A percentile compares a stretch with the other conserved stretches of the same genome.
phyloP scores from a whole-genome alignment of 2,329 filamentous ascomycete genomes.

The Xylariales sp. region DNA sequence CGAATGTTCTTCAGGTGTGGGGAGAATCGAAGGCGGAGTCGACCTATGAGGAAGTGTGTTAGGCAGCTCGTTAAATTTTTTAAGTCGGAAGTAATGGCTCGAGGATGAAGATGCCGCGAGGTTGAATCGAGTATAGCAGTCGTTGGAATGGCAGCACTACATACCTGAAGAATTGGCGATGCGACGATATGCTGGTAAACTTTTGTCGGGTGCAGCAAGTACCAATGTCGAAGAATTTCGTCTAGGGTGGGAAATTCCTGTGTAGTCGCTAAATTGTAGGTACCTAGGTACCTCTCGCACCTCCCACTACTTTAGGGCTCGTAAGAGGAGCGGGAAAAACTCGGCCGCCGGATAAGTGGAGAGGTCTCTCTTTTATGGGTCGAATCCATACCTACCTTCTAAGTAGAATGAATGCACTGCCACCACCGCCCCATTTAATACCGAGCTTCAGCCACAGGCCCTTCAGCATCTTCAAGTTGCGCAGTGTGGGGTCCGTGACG shows the following conservation, averaged over 20 bases:
- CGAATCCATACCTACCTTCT: too few relatives aligned
- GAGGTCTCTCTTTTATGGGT: not conserved
- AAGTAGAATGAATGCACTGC: conserved; percentile 14
- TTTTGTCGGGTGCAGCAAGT: conserved; percentile 42
- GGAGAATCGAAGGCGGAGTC: conserved; percentile 55
- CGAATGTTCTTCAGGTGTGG: conserved; percentile 59
- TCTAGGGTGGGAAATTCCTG: conserved; percentile 47
- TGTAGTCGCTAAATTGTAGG: conserved; percentile 49
- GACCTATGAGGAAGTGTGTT: conserved; percentile 41
- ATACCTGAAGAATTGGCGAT: conserved; percentile 49
- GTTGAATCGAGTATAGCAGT: not conserved
- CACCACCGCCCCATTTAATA: conserved; percentile 1
- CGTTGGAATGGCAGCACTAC: conserved; percentile 29
- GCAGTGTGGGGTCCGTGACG: not conserved
- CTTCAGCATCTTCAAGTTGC: not conserved
- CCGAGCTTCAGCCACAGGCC: conserved; percentile 29
- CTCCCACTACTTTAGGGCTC: conserved; percentile 41
- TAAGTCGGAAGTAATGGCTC: not conserved
- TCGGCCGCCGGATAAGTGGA: conserved; percentile 34
- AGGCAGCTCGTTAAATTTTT: conserved; percentile 16
- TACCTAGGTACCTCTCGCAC: conserved; percentile 42
- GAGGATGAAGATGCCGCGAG: not conserved
- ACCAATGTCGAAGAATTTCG: conserved; percentile 47
- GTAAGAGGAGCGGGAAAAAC: conserved; percentile 37
- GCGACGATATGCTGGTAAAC: conserved; percentile 48